Percentiles rank a stretch among this genome's conserved stretches.
Conservation (phyloP, 1,139 yeast species). For the Pneumocystis murina region DNA sequence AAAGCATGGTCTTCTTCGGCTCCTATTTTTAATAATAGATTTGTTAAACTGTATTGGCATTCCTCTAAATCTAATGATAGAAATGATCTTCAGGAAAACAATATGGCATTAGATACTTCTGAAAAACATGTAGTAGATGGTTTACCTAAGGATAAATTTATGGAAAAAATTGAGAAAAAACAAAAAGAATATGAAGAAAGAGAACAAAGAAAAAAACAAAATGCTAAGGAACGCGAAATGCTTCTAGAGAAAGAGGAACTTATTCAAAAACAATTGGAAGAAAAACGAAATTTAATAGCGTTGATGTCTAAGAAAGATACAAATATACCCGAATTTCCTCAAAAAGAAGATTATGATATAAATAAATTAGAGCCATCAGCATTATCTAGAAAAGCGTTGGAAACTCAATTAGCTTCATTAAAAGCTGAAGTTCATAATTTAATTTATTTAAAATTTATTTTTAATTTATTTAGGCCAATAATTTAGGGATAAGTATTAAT, state of each 20-base stretch:
- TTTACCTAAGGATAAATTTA: constrained; percentile 27
- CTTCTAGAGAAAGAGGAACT: constrained; percentile 24
- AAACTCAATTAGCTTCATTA: constrained; percentile 23
- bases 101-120: background rate
- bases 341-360: constrained; percentile 16
- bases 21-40: constrained; percentile 36
- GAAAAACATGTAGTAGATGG: constrained; percentile 13
- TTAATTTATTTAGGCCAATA: background rate
- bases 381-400: constrained; percentile 22
- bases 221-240: constrained; percentile 24
- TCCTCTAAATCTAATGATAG: background rate
- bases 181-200: constrained; percentile 32
- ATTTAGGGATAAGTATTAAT: background rate
- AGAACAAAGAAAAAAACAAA: constrained; percentile 24
- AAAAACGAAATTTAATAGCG: constrained; percentile 21
- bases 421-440: constrained; percentile 25
- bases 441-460: background rate
- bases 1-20: constrained; percentile 32
- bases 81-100: constrained; percentile 2
- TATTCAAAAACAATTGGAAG: constrained; percentile 22
- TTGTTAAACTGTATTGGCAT: constrained; percentile 34
- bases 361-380: constrained; percentile 12
- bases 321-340: background rate
- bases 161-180: constrained; percentile 26
- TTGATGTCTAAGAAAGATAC: constrained; percentile 19